Percentiles rank a stretch among this genome's conserved stretches.
phyloP scores from a whole-genome alignment of 2,329 filamentous ascomycete genomes.

The Chalara sp. region DNA sequence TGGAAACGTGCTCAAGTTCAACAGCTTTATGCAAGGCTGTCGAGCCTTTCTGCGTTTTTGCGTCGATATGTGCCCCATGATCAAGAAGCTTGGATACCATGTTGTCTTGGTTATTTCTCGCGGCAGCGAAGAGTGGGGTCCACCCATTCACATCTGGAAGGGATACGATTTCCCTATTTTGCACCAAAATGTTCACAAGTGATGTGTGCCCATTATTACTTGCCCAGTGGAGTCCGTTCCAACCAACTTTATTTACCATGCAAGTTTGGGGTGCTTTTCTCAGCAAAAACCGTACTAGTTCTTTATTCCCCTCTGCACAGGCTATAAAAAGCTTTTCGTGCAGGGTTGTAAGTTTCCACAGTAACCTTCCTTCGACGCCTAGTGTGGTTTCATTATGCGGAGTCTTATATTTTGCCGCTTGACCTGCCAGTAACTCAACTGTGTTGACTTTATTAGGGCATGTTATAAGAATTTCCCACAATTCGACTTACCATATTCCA shows the following conservation, averaged over 20 bases:
- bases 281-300: constrained; percentile 2
- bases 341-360: constrained; percentile 8
- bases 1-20: constrained; percentile 3
- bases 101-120: constrained; percentile 2
- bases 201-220: constrained; percentile 4
- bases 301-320: constrained; percentile 7
- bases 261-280: not conserved
- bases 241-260: constrained; percentile 1
- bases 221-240: constrained; percentile 5
- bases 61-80: constrained; percentile 6
- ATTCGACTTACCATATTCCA: constrained; percentile 6
- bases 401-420: constrained; percentile 5
- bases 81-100: not conserved
- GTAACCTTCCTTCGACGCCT: constrained; percentile 6
- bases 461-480: not conserved
- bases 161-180: not conserved
- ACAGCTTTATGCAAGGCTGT: constrained; percentile 8
- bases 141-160: constrained; percentile 7
- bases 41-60: constrained; percentile 1
- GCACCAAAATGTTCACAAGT: not conserved
- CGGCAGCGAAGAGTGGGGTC: constrained; percentile 4
- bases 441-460: not conserved
- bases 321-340: constrained; percentile 5
- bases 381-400: constrained; percentile 1
- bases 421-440: constrained; percentile 5